Evolutionary conservation across 345 rosid genomes (phyloP).

Genomic region (Rhizophora apiculata): DNA sequence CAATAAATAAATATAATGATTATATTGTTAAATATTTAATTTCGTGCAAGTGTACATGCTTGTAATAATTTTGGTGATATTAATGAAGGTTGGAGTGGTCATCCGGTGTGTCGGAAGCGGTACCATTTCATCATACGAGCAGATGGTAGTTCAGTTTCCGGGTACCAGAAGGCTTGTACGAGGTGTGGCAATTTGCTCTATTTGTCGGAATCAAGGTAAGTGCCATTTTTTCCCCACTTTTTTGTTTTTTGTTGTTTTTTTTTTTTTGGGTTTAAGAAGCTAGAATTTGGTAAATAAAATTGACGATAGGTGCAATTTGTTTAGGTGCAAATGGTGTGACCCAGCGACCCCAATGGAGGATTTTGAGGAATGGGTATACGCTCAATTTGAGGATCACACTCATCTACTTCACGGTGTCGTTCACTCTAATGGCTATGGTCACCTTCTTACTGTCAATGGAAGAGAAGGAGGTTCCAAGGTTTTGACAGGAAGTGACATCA

Average conservation of each 20-base stretch:
- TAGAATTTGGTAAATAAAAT: background rate
- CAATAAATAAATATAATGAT: background rate
- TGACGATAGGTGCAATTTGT: background rate
- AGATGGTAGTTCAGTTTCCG: constrained; percentile 11
- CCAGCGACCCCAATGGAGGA: constrained; percentile 32
- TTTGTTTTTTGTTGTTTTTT: background rate
- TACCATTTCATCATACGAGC: constrained; percentile 70
- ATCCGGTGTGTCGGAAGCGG: constrained; percentile 70
- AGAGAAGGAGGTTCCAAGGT: constrained; percentile 64
- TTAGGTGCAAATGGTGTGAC: constrained; percentile 56
- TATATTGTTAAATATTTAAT: background rate
- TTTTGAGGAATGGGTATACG: constrained; percentile 52
- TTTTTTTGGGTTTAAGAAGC: no score
- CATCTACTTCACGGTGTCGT: constrained; percentile 69
- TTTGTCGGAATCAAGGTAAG: constrained; percentile 43
- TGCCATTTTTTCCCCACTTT: no score
- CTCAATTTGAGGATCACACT: constrained; percentile 52
- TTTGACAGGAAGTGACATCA: constrained; percentile 56
- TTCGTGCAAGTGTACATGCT: background rate
- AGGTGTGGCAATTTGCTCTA: constrained; percentile 42
- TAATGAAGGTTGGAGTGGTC: constrained; percentile 65
- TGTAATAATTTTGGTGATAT: background rate
- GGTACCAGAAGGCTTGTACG: constrained; percentile 33
- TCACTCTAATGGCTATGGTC: constrained; percentile 77
- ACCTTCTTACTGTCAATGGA: constrained; percentile 63